These are phyloP conservation scores for Metschnikowia anglica DNA, from an alignment of 805 yeast genomes.

Conservation along the genomic window DNA sequence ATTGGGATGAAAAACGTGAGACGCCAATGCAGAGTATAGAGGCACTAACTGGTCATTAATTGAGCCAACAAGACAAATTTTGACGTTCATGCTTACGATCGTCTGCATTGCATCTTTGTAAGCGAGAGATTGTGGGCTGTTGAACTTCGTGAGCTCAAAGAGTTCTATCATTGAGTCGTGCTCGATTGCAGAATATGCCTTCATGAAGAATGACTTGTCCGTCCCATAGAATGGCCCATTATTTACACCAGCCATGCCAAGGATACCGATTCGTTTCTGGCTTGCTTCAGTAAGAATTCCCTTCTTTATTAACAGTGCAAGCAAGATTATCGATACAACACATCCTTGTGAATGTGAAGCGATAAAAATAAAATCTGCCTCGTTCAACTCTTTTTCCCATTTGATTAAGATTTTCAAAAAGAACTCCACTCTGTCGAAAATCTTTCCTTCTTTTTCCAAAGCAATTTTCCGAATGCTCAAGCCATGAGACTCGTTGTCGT, in stretches of 20 bases:
- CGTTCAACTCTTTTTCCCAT: conserved; percentile 57
- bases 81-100: conserved; percentile 68
- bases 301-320: conserved; percentile 67
- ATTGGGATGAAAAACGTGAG: conserved; percentile 85
- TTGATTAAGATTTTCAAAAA: conserved; percentile 69
- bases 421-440: conserved; percentile 79
- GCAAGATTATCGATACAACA: conserved; percentile 79
- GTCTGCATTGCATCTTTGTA: conserved; percentile 65
- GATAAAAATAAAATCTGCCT: conserved; percentile 83
- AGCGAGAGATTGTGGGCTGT: conserved; percentile 67
- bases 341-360: conserved; percentile 97
- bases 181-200: conserved; percentile 89
- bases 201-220: conserved; percentile 78
- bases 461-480: conserved; percentile 82
- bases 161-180: conserved; percentile 82
- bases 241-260: conserved; percentile 95
- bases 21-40: conserved; percentile 79
- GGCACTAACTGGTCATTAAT: conserved; percentile 95
- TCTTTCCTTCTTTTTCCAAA: conserved; percentile 88
- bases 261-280: conserved; percentile 57
- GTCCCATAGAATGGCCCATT: conserved; percentile 92
- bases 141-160: conserved; percentile 81
- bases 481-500: conserved; percentile 31
- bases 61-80: conserved; percentile 80
- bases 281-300: conserved; percentile 45